Percentiles rank a stretch among this genome's conserved stretches.
phyloP scores from a whole-genome alignment of 2,329 filamentous ascomycete genomes.

The Claviceps sp. region DNA sequence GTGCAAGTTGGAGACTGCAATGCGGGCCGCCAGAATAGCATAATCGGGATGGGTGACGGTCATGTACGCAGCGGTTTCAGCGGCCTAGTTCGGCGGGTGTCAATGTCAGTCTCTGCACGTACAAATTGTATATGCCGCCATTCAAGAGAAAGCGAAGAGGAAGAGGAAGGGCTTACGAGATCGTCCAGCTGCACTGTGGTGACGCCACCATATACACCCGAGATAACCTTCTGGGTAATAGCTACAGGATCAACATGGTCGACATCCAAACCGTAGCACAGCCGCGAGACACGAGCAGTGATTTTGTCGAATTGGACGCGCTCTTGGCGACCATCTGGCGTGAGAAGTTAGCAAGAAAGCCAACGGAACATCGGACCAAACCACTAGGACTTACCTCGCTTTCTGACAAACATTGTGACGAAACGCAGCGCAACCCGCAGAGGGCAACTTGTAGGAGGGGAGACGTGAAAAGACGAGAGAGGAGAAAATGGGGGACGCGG shows the following conservation, averaged over 20 bases:
- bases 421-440: constrained; percentile 9
- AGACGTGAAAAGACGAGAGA: neutral
- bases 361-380: neutral
- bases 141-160: neutral
- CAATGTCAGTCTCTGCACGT: neutral
- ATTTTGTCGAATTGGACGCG: constrained; percentile 99
- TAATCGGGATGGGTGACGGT: constrained; percentile 98
- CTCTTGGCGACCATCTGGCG: constrained; percentile 91
- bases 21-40: constrained; percentile 93
- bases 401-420: constrained; percentile 47
- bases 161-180: constrained; percentile 44
- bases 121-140: no score
- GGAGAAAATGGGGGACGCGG: constrained; percentile 9
- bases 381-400: constrained; percentile 38
- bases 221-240: constrained; percentile 99
- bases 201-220: constrained; percentile 96
- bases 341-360: constrained; percentile 15
- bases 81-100: constrained; percentile 47
- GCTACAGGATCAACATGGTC: constrained; percentile 93
- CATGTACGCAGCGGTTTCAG: constrained; percentile 99
- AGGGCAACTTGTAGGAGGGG: constrained; percentile 10
- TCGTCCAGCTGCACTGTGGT: constrained; percentile 95
- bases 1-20: constrained; percentile 98
- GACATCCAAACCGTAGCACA: constrained; percentile 93
- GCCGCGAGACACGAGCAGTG: constrained; percentile 90